phyloP scores from a whole-genome alignment of 768 basidiomycete species.

The Xerocomus brunneocitrinus region DNA sequence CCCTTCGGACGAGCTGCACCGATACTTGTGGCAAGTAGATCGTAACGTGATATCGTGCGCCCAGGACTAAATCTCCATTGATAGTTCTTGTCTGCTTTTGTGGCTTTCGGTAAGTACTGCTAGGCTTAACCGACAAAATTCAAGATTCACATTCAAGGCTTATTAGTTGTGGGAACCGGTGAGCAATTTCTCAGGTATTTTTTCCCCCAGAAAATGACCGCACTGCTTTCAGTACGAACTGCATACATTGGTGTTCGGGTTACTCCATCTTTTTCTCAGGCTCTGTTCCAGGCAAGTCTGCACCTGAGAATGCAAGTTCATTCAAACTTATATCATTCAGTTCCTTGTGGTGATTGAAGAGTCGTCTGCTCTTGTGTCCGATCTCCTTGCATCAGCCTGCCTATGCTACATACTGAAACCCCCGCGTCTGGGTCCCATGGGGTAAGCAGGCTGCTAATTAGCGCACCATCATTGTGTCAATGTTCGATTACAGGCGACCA shows the following conservation, averaged over 20 bases:
- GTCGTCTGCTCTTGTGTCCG: slow-evolving; percentile 10
- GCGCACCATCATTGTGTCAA: neutral
- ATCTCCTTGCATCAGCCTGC: slow-evolving; percentile 12
- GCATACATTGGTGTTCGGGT: slow-evolving; percentile 8
- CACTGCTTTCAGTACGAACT: slow-evolving; percentile 8
- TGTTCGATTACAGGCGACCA: slow-evolving; percentile 3
- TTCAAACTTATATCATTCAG: neutral
- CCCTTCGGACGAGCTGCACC: slow-evolving; percentile 12
- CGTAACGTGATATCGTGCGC: neutral
- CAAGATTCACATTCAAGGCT: neutral
- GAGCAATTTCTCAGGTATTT: neutral
- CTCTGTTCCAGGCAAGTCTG: slow-evolving; percentile 9
- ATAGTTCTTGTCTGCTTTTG: slow-evolving; percentile 9
- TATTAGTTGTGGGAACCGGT: slow-evolving; percentile 8
- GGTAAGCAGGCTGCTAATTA: neutral
- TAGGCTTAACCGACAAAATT: neutral
- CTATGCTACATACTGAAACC: slow-evolving; percentile 14
- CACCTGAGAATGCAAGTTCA: neutral
- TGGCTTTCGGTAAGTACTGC: slow-evolving; percentile 9
- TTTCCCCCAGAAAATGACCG: slow-evolving; percentile 1
- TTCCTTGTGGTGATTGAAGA: slow-evolving; percentile 10
- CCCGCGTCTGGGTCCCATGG: slow-evolving; percentile 1
- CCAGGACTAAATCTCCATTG: neutral
- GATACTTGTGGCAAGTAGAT: slow-evolving; percentile 9
- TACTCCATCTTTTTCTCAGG: neutral